Conservation (phyloP, 768 basidiomycete genomes). For the Leucosporidium yakuticum region DNA sequence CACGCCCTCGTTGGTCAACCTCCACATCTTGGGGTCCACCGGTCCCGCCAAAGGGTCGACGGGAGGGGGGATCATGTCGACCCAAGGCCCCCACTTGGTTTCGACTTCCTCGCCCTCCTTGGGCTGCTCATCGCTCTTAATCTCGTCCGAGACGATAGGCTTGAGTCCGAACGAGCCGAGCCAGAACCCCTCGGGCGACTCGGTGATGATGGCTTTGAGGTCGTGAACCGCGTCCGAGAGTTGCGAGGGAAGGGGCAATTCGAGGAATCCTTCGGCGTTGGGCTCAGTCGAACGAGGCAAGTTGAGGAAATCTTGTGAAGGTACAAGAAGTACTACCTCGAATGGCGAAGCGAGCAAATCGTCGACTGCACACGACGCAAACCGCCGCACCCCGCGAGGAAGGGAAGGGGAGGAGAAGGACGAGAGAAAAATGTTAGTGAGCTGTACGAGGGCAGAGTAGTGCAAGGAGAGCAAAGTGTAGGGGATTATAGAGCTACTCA, state of each 20-base stretch:
- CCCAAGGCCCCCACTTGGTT: constrained; percentile 37
- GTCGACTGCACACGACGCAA: too few species aligned
- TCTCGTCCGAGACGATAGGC: constrained; percentile 33
- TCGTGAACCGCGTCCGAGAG: constrained; percentile 31
- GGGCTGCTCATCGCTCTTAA: constrained; percentile 17
- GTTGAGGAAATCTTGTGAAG: constrained; percentile 22
- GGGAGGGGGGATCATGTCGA: constrained; percentile 36
- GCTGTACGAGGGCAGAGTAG: too few species aligned
- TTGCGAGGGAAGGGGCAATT: constrained; percentile 26
- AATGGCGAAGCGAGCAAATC: constrained; percentile 1
- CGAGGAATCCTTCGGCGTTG: constrained; percentile 23
- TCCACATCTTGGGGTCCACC: constrained; percentile 36
- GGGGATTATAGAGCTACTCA: too few species aligned
- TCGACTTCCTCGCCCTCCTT: constrained; percentile 17
- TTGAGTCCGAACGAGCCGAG: constrained; percentile 46
- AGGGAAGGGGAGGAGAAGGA: too few species aligned
- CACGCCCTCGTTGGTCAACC: constrained; percentile 30
- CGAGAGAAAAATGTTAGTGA: too few species aligned
- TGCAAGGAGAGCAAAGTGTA: too few species aligned
- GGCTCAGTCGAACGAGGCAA: not conserved
- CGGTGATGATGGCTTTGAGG: constrained; percentile 46
- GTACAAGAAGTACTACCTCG: constrained; percentile 33
- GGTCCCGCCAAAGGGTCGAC: constrained; percentile 39
- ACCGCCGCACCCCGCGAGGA: too few species aligned
- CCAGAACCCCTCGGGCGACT: constrained; percentile 48